Evolutionary conservation across 2,329 filamentous ascomycete species (phyloP), one percentile per base, ranked within the genome.

Genomic region (Fusarium newnesense): DNA sequence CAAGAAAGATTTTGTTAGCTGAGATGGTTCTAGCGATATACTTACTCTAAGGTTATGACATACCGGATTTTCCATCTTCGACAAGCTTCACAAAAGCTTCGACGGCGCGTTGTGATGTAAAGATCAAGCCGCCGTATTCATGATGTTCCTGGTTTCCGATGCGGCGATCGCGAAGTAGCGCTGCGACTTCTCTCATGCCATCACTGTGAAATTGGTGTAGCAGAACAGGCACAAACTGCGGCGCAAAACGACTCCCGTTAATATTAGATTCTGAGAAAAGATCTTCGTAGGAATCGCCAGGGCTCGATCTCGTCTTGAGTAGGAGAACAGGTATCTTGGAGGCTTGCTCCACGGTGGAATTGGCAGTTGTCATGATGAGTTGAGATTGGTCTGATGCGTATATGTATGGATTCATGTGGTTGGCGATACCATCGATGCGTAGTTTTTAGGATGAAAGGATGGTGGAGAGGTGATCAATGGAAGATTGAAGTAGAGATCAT

Each of bases 51-150:
- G 39, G 26, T 11, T 18, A 58, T 59, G 36, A 59, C 74, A 28
- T 56, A 76, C 71, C 69, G 81, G 81, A 82, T 78, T 83, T 82
- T 30, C 88, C 84, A 37, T 89, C 87, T 19, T 87, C 83, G 2
- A 94, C 86, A 13, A 94, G 83, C 50, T 87, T 84, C 7, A 89
- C 84, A 77, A 96, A 94, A 0, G 92, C 93, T 79, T 96, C 94
- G 5, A 96, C 94, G 2, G 94, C 93, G 54, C 94, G 88, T 80
- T 96, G 94, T 12, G 93, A 95, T 4, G 94, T 96, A 79, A 96
- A 96, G 56, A 96, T 91, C 65, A 96, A 83, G n/a, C 93, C 94
- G 9, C 93, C 93, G 77, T 94, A 96, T 19, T 83, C 76, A 44
- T 81, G 80, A 5, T 79, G 82, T 2, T 77, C 44, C 1, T 57